Evolutionary conservation across 306 rosid genomes (phyloP).

Genomic region (Acacia acuminata): DNA sequence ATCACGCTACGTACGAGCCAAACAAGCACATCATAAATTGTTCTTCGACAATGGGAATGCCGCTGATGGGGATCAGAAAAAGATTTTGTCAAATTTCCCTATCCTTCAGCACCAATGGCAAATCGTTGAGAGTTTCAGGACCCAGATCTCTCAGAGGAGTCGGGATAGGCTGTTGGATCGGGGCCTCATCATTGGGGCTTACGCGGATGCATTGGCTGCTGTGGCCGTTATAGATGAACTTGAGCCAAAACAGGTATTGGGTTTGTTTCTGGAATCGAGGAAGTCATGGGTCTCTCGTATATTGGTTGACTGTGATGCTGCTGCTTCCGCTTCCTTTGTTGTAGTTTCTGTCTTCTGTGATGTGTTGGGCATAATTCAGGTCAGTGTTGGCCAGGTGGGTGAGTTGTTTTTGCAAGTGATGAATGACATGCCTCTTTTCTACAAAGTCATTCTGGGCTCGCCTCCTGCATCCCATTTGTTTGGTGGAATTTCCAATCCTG

Average conservation of each 20-base stretch:
- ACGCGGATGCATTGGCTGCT: constrained; percentile 89
- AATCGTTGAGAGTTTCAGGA: constrained; percentile 87
- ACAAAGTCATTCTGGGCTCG: constrained; percentile 69
- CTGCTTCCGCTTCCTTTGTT: constrained; percentile 41
- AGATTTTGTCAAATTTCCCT: constrained; percentile 69
- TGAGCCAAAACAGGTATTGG: constrained; percentile 60
- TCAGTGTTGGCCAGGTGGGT: constrained; percentile 90
- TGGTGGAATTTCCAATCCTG: constrained; percentile 96
- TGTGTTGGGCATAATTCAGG: constrained; percentile 85
- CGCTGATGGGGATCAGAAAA: constrained; percentile 38
- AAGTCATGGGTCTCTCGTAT: constrained; percentile 74
- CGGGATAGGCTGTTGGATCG: constrained; percentile 79
- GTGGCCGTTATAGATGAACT: constrained; percentile 79
- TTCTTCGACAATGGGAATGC: constrained; percentile 16
- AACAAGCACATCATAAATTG: constrained; percentile 60
- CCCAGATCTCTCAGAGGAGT: constrained; percentile 94
- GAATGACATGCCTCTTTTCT: constrained; percentile 90
- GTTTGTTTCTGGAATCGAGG: constrained; percentile 78
- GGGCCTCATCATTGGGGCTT: constrained; percentile 58
- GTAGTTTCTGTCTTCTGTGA: constrained; percentile 83
- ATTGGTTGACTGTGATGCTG: constrained; percentile 42
- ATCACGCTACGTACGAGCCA: constrained; percentile 76
- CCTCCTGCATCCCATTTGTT: constrained; percentile 92
- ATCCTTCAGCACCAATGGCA: constrained; percentile 98
- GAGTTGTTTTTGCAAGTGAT: constrained; percentile 86